Percentiles rank a stretch among this genome's conserved stretches.
These are phyloP conservation scores for Chrysophaeum taylorii DNA, from an alignment of 352 stramenopile species.

Conservation along the genomic window DNA sequence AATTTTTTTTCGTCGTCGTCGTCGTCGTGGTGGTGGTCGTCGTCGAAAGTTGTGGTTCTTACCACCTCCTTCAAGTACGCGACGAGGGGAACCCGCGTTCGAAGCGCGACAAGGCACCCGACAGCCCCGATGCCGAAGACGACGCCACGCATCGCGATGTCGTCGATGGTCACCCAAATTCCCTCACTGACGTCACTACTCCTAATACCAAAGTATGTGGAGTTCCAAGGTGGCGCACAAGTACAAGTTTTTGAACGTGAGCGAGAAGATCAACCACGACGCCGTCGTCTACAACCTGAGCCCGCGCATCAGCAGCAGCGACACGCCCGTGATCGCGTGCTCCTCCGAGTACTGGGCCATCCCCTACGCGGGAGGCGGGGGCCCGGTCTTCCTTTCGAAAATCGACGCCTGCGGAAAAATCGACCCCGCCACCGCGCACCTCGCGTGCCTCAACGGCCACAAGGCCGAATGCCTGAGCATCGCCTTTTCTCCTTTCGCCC, in stretches of 20 bases:
- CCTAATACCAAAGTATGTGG: no score
- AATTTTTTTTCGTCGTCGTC: no score
- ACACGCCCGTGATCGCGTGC: background rate
- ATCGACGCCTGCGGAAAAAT: background rate
- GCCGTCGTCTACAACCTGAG: background rate
- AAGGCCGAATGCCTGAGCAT: constrained; percentile 10
- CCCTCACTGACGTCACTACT: no score
- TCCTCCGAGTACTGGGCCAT: background rate
- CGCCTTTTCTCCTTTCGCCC: constrained; percentile 12
- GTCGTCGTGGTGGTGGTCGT: no score
- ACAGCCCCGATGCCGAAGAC: no score
- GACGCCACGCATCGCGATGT: no score
- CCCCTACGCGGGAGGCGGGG: constrained; percentile 11
- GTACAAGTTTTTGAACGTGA: background rate
- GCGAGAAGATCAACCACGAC: background rate
- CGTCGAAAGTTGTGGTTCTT: no score
- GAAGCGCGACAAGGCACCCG: no score
- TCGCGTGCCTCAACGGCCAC: constrained; percentile 12
- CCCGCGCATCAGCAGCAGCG: background rate
- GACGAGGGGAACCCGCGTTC: no score
- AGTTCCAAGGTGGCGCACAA: background rate
- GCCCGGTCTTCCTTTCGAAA: constrained; percentile 13
- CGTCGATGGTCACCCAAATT: no score
- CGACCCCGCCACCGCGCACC: background rate
- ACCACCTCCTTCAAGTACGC: no score